These are phyloP conservation scores for Penicillium concentricum DNA, from an alignment of 2,329 filamentous ascomycete genomes.

Conservation along the genomic window DNA sequence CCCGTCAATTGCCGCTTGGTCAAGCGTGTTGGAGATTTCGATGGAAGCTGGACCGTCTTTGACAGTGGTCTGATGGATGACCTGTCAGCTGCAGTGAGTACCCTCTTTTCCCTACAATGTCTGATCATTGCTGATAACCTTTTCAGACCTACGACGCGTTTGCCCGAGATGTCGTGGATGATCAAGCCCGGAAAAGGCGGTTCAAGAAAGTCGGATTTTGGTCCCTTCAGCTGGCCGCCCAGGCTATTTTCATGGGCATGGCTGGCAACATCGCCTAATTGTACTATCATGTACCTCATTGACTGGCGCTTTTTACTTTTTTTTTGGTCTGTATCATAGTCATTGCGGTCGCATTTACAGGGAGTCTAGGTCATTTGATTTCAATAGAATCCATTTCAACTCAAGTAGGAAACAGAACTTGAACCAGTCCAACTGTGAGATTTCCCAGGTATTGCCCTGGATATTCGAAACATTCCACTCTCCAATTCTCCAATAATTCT, in stretches of 20 bases:
- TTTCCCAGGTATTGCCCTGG: neutral
- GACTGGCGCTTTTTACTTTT: neutral
- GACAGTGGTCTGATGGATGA: constrained; percentile 95
- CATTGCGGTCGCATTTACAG: constrained; percentile 8
- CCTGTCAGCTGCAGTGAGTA: constrained; percentile 71
- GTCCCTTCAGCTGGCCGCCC: constrained; percentile 87
- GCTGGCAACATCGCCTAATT: constrained; percentile 70
- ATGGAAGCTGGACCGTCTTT: constrained; percentile 91
- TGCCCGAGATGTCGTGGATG: constrained; percentile 83
- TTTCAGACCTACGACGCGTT: constrained; percentile 83
- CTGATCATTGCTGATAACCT: constrained; percentile 7
- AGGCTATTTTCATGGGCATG: constrained; percentile 92
- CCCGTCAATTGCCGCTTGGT: constrained; percentile 93
- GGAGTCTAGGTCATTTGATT: neutral
- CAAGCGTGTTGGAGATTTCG: constrained; percentile 84
- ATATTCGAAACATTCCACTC: neutral
- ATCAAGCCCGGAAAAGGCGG: constrained; percentile 78
- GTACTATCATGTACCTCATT: constrained; percentile 19
- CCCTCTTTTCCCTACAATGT: neutral
- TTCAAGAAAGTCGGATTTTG: constrained; percentile 96
- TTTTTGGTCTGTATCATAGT: constrained; percentile 4
- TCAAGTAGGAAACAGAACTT: neutral
- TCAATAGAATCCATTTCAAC: neutral
- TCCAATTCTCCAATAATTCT: neutral
- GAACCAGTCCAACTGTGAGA: neutral